A percentile compares a stretch with the other conserved stretches of the same genome.
Conservation (phyloP, 169 alveolate genomes). For the Plasmodium coatneyi region DNA sequence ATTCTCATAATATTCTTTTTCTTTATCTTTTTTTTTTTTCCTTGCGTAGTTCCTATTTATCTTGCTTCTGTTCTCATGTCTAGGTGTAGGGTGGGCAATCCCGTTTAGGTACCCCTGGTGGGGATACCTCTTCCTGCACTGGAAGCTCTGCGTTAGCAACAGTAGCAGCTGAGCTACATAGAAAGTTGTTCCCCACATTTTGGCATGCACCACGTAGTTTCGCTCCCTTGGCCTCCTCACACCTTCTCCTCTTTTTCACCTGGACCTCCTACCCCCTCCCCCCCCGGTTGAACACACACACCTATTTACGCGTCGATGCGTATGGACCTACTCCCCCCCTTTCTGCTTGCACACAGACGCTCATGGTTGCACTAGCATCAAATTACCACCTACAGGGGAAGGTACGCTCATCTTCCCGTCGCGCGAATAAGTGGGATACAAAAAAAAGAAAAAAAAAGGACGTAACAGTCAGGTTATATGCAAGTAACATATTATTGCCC, state of each 20-base stretch:
- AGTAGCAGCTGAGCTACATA: background rate
- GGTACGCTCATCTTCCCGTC: background rate
- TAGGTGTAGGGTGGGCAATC: background rate
- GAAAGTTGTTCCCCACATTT: background rate
- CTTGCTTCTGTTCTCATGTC: background rate
- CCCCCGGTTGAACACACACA: background rate
- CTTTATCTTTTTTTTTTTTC: conserved; percentile 21
- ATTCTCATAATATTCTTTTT: conserved; percentile 35
- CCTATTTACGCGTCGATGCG: background rate
- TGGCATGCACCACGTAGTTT: background rate
- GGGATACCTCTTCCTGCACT: background rate
- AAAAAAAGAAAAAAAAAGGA: background rate
- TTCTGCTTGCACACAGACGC: background rate
- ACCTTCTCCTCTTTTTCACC: background rate
- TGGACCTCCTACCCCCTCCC: background rate
- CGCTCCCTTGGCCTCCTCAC: background rate
- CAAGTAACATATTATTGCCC: background rate
- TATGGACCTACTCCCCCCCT: background rate
- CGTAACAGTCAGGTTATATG: background rate
- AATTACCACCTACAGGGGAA: background rate
- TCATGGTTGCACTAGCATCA: background rate
- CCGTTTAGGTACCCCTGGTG: background rate
- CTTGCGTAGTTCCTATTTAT: background rate
- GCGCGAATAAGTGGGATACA: background rate
- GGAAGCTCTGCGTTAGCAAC: background rate